phyloP scores from a whole-genome alignment of 169 alveolate genomes.

The Cryptosporidium meleagridis region DNA sequence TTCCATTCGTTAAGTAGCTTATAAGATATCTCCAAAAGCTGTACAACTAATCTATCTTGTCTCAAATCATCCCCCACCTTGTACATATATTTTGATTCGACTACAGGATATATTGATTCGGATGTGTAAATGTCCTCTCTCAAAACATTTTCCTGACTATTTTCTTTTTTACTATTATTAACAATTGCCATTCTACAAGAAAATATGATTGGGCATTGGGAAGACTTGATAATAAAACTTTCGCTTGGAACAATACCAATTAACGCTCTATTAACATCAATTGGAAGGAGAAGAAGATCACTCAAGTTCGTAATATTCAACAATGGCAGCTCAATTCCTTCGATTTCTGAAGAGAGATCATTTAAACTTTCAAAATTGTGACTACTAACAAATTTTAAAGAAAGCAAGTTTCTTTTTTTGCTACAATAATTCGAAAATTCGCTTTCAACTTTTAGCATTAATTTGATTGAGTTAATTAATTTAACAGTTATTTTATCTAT shows the following conservation, averaged over 20 bases:
- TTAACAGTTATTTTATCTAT: conserved; percentile 25
- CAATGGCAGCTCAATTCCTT: conserved; percentile 28
- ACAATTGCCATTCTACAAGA: conserved; percentile 68
- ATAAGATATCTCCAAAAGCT: conserved; percentile 89
- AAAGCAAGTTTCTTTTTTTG: conserved; percentile 27
- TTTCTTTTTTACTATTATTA: not conserved
- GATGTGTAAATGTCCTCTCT: conserved; percentile 48
- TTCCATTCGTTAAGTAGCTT: conserved; percentile 90
- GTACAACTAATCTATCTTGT: conserved; percentile 93
- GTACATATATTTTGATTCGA: conserved; percentile 82
- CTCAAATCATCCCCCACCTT: conserved; percentile 97
- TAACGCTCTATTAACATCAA: conserved; percentile 63
- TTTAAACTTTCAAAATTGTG: not conserved
- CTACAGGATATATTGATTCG: conserved; percentile 66
- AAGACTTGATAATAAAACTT: conserved; percentile 62
- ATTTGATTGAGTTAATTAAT: conserved; percentile 11
- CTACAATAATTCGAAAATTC: conserved; percentile 7
- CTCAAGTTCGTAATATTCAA: conserved; percentile 55
- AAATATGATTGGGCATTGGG: conserved; percentile 66
- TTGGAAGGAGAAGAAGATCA: conserved; percentile 57
- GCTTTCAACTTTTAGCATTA: not conserved
- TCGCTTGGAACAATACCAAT: conserved; percentile 65
- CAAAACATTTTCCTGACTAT: not conserved
- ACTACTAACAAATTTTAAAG: conserved; percentile 32
- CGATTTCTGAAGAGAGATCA: not conserved